phyloP scores from a whole-genome alignment of 768 basidiomycete species.

The Psilocybe azurescens region DNA sequence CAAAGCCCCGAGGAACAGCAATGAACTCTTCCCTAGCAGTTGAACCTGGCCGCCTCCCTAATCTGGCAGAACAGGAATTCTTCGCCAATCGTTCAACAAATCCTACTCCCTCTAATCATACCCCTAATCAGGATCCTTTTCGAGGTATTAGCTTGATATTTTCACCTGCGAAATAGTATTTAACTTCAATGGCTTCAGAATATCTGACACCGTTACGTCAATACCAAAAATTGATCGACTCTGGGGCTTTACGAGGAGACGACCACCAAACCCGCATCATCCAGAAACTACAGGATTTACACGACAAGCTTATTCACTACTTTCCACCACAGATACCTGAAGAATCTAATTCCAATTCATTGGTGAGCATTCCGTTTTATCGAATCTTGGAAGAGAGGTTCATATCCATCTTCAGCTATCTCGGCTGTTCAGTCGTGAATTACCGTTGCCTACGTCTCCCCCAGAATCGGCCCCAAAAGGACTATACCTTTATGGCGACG shows the following conservation, averaged over 20 bases:
- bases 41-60: slow-evolving; percentile 29
- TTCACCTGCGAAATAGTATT: slow-evolving; percentile 5
- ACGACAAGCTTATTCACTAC: slow-evolving; percentile 74
- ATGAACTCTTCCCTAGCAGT: slow-evolving; percentile 42
- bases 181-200: slow-evolving; percentile 27
- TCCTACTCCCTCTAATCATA: slow-evolving; percentile 19
- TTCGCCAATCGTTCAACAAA: slow-evolving; percentile 21
- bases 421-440: slow-evolving; percentile 48
- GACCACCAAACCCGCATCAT: slow-evolving; percentile 87
- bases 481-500: slow-evolving; percentile 94
- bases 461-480: slow-evolving; percentile 76
- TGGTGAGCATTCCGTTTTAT: slow-evolving; percentile 34
- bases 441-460: slow-evolving; percentile 40
- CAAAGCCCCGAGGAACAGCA: slow-evolving; percentile 28
- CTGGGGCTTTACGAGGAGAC: slow-evolving; percentile 70
- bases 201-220: slow-evolving; percentile 45
- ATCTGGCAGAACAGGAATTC: slow-evolving; percentile 30
- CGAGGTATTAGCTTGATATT: slow-evolving; percentile 21
- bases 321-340: slow-evolving; percentile 68
- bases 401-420: slow-evolving; percentile 43
- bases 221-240: slow-evolving; percentile 50
- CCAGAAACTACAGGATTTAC: slow-evolving; percentile 77
- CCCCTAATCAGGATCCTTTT: slow-evolving; percentile 20
- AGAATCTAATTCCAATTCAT: slow-evolving; percentile 39
- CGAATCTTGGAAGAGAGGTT: slow-evolving; percentile 18